These are phyloP conservation scores for Scedosporium minutisporum DNA, from an alignment of 2,329 filamentous ascomycete species.

Conservation along the genomic window DNA sequence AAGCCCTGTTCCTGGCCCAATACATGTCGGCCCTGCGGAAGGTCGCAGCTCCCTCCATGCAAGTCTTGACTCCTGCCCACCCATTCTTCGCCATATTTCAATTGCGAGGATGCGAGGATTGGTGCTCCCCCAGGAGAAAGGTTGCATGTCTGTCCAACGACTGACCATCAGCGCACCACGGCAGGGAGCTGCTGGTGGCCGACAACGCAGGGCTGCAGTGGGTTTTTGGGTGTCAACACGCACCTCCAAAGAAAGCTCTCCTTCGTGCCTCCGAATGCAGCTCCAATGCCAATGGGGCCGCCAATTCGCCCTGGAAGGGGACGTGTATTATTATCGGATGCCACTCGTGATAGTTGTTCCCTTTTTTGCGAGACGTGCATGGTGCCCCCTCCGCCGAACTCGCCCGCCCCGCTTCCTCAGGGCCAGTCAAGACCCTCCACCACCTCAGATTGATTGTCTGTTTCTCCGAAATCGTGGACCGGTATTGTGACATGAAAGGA, in stretches of 20 bases:
- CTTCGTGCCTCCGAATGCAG: not conserved
- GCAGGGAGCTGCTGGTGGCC: not conserved
- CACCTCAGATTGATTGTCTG: not conserved
- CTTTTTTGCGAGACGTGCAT: slow-evolving; percentile 1
- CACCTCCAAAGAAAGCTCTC: not conserved
- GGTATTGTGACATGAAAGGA: not conserved
- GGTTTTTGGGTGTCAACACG: not conserved
- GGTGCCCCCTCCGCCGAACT: not conserved
- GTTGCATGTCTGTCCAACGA: not conserved
- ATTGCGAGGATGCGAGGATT: not conserved
- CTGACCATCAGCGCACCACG: not conserved
- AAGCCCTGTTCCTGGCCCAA: slow-evolving; percentile 3
- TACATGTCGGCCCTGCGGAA: slow-evolving; percentile 3
- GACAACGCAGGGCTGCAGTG: not conserved
- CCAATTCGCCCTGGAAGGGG: not conserved
- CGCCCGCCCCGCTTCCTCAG: not conserved
- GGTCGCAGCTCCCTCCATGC: slow-evolving; percentile 1
- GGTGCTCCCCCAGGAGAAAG: not conserved
- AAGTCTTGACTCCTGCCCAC: not conserved
- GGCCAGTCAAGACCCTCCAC: not conserved
- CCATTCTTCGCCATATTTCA: not conserved
- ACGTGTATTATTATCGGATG: not conserved
- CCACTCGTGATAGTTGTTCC: not conserved
- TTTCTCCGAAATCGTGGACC: not conserved
- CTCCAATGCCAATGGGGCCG: not conserved